Evolutionary conservation across 176 grass and related monocot species (phyloP), one percentile per base, ranked within the genome.

Genomic region (Zea luxurians): DNA sequence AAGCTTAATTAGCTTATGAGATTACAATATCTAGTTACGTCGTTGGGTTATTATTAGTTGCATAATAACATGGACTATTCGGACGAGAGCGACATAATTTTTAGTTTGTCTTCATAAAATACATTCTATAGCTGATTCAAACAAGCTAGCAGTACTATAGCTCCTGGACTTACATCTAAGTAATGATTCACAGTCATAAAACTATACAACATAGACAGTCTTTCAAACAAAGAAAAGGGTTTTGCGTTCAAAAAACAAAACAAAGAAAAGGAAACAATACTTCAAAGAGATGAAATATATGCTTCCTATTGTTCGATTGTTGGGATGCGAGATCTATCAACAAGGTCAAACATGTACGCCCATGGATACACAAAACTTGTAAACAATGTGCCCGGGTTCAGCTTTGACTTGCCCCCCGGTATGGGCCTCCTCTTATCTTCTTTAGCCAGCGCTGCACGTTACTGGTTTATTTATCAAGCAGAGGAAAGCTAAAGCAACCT

Each of bases 381-480:
- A 80, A 86, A 68, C 17, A 13, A 10, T 44, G 20, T 7, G 15
- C 17, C 37, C 47, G 16, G 5, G 7, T 61, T 20, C 54, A 53
- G 61, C 37, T 69, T 76, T 86, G 78, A 86, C 71, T 64, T 12
- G 15, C 2, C 53, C 71, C 71, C 50, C 17, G 13, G 71, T n/a
- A 42, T 48, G 66, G 68, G 35, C 20, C 6, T 70, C 11, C 66
- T 18, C 66, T 80, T 86, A 62, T 86, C 70, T 80, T 80, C n/a
- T 61, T 13, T 81, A 35, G 20, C 52, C 61, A 74, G 66, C n/a
- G 41, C 20, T 68, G 70, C 55, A 50, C 46, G 46, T 37, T 79
- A 12, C 48, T 48, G 5, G 17, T 85, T 73, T 79, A 37, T 86
- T 86, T 86, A 86, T 81, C 78, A 70, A 81, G 17, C 41, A 63